Conservation (phyloP, 1,139 yeast genomes). For the Pneumocystis carinii region DNA sequence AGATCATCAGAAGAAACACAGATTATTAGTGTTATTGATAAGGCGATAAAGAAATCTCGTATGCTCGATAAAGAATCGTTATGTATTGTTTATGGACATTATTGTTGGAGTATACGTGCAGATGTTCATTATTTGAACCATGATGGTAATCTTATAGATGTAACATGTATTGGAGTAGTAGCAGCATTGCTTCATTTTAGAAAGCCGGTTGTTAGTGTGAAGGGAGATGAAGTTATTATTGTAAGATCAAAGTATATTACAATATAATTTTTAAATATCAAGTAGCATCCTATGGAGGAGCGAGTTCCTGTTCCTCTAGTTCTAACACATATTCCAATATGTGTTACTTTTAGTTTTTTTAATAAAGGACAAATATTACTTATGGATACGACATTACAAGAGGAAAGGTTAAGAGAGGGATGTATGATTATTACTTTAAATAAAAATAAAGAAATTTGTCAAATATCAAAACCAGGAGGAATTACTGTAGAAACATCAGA, state of each 20-base stretch:
- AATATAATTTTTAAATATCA: no score
- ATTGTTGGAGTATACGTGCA: conserved; percentile 81
- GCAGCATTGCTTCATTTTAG: conserved; percentile 69
- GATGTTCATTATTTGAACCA: conserved; percentile 77
- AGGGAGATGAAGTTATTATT: conserved; percentile 40
- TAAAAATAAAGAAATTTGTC: conserved; percentile 80
- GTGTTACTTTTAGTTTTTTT: conserved; percentile 78
- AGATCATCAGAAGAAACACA: conserved; percentile 66
- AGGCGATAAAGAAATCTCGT: conserved; percentile 75
- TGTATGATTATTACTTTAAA: conserved; percentile 71
- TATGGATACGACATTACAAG: conserved; percentile 64
- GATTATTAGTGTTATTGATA: conserved; percentile 70
- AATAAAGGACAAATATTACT: conserved; percentile 33
- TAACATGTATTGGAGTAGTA: conserved; percentile 81
- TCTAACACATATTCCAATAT: conserved; percentile 75
- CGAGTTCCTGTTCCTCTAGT: conserved; percentile 79
- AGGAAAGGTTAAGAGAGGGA: conserved; percentile 67
- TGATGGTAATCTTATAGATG: conserved; percentile 87
- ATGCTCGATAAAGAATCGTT: conserved; percentile 81
- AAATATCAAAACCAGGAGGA: conserved; percentile 82
- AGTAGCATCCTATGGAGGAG: conserved; percentile 42
- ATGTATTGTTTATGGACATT: conserved; percentile 79
- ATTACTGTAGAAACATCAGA: conserved; percentile 62
- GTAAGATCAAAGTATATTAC: conserved; percentile 19
- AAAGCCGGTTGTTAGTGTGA: conserved; percentile 68